phyloP scores from a whole-genome alignment of 2,329 filamentous ascomycete species.

The Colletotrichum sp. region DNA sequence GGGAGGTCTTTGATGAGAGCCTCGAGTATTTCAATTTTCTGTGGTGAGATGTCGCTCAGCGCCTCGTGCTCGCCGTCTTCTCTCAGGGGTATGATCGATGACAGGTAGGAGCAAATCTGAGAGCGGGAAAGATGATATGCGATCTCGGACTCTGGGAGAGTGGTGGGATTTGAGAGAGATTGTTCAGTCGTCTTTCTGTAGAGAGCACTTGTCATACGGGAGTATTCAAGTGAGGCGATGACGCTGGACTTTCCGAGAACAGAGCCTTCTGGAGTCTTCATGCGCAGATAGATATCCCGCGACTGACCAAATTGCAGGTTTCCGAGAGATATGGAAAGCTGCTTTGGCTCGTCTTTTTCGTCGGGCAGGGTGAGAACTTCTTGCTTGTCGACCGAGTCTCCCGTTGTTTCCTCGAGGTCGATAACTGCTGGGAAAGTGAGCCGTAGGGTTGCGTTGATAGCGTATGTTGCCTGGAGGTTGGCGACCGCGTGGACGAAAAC shows the following conservation, averaged over 20 bases:
- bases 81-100: constrained; percentile 45
- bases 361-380: constrained; percentile 23
- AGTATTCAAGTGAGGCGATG: constrained; percentile 22
- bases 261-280: constrained; percentile 27
- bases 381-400: constrained; percentile 41
- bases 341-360: constrained; percentile 1
- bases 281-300: constrained; percentile 57
- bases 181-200: constrained; percentile 2
- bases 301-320: constrained; percentile 67
- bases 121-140: constrained; percentile 60
- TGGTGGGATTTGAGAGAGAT: constrained; percentile 24
- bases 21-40: constrained; percentile 27
- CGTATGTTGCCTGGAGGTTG: constrained; percentile 64
- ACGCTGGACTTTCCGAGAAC: not conserved
- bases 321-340: constrained; percentile 47
- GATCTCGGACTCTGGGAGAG: constrained; percentile 36
- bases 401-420: constrained; percentile 43
- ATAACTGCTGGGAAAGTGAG: constrained; percentile 43
- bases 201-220: constrained; percentile 22
- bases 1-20: constrained; percentile 39
- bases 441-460: constrained; percentile 48
- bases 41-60: not conserved
- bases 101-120: constrained; percentile 53
- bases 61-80: constrained; percentile 40
- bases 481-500: constrained; percentile 68